phyloP scores from a whole-genome alignment of 2,329 filamentous ascomycete genomes.

The Exutisphaerella laricina region DNA sequence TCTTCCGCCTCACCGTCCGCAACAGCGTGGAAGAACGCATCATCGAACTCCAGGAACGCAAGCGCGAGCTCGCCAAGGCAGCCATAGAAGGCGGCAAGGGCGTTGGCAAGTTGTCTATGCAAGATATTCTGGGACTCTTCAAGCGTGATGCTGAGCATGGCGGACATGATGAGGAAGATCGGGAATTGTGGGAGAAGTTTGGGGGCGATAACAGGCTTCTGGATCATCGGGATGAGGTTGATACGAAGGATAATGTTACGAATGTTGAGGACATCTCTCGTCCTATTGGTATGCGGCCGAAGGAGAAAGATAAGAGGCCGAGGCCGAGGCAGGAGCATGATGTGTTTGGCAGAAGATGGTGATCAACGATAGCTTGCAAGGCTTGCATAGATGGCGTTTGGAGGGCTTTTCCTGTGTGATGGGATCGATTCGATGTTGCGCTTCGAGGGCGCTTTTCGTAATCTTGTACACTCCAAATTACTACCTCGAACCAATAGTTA shows the following conservation, averaged over 20 bases:
- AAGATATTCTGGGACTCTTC: slow-evolving; percentile 90
- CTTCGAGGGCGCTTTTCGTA: background rate
- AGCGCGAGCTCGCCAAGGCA: slow-evolving; percentile 82
- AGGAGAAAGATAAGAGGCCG: slow-evolving; percentile 17
- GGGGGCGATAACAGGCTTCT: slow-evolving; percentile 34
- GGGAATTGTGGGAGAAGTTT: slow-evolving; percentile 36
- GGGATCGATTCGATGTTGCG: background rate
- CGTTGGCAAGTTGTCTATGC: slow-evolving; percentile 78
- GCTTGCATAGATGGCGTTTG: background rate
- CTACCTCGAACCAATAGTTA: background rate
- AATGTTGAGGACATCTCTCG: slow-evolving; percentile 9
- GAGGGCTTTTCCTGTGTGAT: too few species aligned
- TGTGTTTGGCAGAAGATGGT: slow-evolving; percentile 35
- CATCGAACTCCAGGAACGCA: slow-evolving; percentile 88
- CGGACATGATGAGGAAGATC: slow-evolving; percentile 34
- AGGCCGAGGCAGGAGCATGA: slow-evolving; percentile 28
- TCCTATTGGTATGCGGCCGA: slow-evolving; percentile 14
- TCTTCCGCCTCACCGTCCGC: slow-evolving; percentile 88
- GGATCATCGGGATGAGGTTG: slow-evolving; percentile 19
- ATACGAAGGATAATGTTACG: slow-evolving; percentile 4
- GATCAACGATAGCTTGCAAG: background rate
- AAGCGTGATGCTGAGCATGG: slow-evolving; percentile 57
- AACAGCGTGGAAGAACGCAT: slow-evolving; percentile 90
- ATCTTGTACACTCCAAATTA: background rate
- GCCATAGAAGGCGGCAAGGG: slow-evolving; percentile 81